These are phyloP conservation scores for Sugiyamaella americana DNA, from an alignment of 805 yeast species.

Conservation along the genomic window DNA sequence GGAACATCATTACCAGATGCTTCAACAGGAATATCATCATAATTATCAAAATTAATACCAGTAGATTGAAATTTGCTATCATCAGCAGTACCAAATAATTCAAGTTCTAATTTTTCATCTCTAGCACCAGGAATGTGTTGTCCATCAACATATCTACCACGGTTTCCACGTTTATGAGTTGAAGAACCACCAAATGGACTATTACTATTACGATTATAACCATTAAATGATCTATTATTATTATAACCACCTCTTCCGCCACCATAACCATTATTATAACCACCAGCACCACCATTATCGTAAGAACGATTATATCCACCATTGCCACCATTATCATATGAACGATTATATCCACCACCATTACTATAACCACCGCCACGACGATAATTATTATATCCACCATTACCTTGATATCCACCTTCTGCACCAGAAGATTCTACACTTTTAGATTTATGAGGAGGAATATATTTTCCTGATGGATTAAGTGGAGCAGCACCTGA, in stretches of 20 bases:
- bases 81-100: conserved; percentile 75
- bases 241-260: conserved; percentile 27
- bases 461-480: conserved; percentile 31
- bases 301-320: conserved; percentile 3
- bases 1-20: conserved; percentile 95
- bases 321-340: conserved; percentile 3
- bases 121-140: conserved; percentile 75
- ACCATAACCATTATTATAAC: conserved; percentile 26
- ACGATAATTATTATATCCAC: conserved; percentile 3
- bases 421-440: conserved; percentile 9
- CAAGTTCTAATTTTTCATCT: conserved; percentile 64
- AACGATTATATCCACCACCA: conserved; percentile 12
- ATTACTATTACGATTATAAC: conserved; percentile 25
- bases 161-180: conserved; percentile 35
- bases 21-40: conserved; percentile 98
- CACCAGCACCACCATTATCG: conserved; percentile 12
- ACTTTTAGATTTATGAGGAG: conserved; percentile 42
- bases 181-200: conserved; percentile 30
- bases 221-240: conserved; percentile 29
- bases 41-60: conserved; percentile 97
- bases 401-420: conserved; percentile 1
- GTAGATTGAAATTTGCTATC: conserved; percentile 76
- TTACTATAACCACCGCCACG: conserved; percentile 18
- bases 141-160: conserved; percentile 84
- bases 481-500: background rate